Conservation (phyloP, 139 green algal genomes). For the Closterium sp. region DNA sequence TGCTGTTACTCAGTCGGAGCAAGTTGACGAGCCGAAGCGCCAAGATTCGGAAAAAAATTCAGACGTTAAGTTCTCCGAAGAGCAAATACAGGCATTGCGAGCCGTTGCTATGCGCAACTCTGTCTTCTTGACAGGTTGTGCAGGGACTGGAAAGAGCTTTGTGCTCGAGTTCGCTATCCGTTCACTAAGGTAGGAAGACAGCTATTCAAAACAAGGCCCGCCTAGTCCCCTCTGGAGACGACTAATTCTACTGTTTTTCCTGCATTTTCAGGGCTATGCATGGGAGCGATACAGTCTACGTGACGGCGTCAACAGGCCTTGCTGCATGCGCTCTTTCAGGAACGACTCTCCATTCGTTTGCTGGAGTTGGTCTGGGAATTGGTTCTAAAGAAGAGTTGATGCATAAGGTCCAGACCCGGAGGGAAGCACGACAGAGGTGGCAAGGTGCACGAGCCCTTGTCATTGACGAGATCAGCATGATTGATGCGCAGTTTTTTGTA, state of each 20-base stretch:
- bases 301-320: slow-evolving; percentile 56
- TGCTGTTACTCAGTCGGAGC: neutral
- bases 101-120: neutral
- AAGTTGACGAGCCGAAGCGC: neutral
- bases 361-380: slow-evolving; percentile 55
- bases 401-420: neutral
- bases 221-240: neutral
- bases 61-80: neutral
- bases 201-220: neutral
- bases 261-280: slow-evolving; percentile 18
- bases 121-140: neutral
- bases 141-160: neutral
- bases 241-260: neutral
- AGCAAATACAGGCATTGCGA: neutral
- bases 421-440: slow-evolving; percentile 16
- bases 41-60: neutral
- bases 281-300: slow-evolving; percentile 47
- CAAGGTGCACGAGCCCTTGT: slow-evolving; percentile 22
- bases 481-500: slow-evolving; percentile 46
- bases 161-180: neutral
- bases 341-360: slow-evolving; percentile 59
- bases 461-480: slow-evolving; percentile 54
- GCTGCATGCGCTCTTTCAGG: slow-evolving; percentile 50
- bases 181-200: neutral
- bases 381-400: slow-evolving; percentile 17